Evolutionary conservation across 148 eudicot genomes (phyloP), one percentile per base, ranked within the genome.

Genomic region (Cornus controversa): DNA sequence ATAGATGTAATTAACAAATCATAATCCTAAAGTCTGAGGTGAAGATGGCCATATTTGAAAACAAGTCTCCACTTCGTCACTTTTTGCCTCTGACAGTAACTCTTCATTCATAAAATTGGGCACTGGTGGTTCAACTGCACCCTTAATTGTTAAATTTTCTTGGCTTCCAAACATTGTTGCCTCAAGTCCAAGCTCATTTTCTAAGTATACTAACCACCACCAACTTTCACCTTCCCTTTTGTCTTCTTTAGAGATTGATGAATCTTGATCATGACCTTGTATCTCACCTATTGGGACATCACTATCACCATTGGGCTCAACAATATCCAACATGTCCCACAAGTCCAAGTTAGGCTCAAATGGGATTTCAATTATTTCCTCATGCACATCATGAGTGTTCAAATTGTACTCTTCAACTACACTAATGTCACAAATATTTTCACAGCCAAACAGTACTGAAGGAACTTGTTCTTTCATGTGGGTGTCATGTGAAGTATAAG

Each of bases 161-260:
- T 31, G 34, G 7, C 7, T 45, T 45, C 50, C 24, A 69, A 37
- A 2, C n/a, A 62, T 53, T 24, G 75, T 72, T 53, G 23, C 64
- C 65, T 69, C 80, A 53, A 85, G 85, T 81, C 85, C 87, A 69
- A 85, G 87, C 69, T 85, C 87, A 76, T 79, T 85, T 79, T 85
- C 87, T 67, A 85, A 85, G 75, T 82, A 85, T 23, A 74, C 85
- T 53, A 85, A 77, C 87, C 85, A 85, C 87, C 87, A 85, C 85
- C 87, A 79, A 18, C 73, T 85, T 77, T 66, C 80, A 67, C 22
- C 73, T 36, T 62, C 40, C 20, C 36, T 69, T 53, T 36, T 65
- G 67, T 73, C 68, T 18, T 29, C 75, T 34, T 75, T 75, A 18
- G n/a, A 68, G 28, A 29, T 16, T 60, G 24, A 2, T 36, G 37